Base-by-base conservation (phyloP, 208 protist genomes). In the Strigomonas oncopelti region DNA sequence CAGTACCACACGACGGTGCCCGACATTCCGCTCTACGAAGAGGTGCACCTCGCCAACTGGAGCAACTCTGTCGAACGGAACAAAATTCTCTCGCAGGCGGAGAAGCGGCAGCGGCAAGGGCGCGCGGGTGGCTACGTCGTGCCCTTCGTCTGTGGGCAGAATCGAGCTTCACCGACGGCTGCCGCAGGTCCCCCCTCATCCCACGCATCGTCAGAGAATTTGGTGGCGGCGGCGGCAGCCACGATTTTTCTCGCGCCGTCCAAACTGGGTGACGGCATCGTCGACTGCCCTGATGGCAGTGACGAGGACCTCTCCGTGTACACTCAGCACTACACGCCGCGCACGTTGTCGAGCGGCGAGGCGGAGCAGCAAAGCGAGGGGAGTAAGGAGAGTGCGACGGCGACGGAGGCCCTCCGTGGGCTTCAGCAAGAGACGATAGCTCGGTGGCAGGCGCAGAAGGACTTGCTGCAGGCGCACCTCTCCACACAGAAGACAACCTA, bases 201-300 rank as follows among this genome's bases (percentile, higher is more conserved):
- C 42, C 7, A 4, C 7, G 11, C 34, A 42, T 9, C 42, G 11
- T 48, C 42, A 14, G 1, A 9, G 1, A 32, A 46, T 14, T 18
- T 34, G 36, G 52, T 14, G n/a, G 38, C 22, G 5, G 32, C 24
- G 29, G 46, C 57, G 28, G 78, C 80, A 45, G 56, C 60, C 45
- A 67, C 66, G 31, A 69, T 81, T 28, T 75, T 84, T 29, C 70
- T 91, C 20, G 57, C 88, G n/a, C 88, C 85, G 4, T 91, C 85
- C 20, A 71, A 80, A 32, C 61, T 94, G 13, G 77, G 68, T 5
- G 85, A 94, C 59, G 85, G 85, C 31, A 65, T 94, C 29, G 77
- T 91, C 4, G 85, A 94, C 75, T 94, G 88, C 67, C 86, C 82
- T 61, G 79, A 81, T 25, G 83, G 74, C 27, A 86, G 83, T 29